Percentiles rank a stretch among this genome's conserved stretches.
These are phyloP conservation scores for Euptelea pleiosperma DNA, from an alignment of 164 flowering plant species.

Conservation along the genomic window DNA sequence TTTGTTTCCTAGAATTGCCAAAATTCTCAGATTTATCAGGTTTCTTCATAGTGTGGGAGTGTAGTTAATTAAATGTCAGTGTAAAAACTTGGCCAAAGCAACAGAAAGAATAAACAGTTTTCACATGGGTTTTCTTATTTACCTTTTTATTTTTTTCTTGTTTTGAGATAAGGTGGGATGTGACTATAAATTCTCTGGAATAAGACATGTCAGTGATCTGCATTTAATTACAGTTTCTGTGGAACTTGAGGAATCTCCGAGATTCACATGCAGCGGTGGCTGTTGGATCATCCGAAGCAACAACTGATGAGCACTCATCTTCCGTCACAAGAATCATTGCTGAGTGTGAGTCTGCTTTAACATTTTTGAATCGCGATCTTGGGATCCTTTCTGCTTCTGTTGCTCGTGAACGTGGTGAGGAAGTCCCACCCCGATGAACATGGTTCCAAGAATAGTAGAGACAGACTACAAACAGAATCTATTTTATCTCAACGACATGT, in stretches of 20 bases:
- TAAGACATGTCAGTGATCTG: background rate
- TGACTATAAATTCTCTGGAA: background rate
- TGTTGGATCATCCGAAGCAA: constrained; percentile 66
- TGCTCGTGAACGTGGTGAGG: constrained; percentile 73
- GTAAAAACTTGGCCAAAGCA: no score
- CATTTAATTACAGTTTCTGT: constrained; percentile 64
- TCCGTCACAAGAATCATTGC: constrained; percentile 87
- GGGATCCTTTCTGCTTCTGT: constrained; percentile 91
- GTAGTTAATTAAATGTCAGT: no score
- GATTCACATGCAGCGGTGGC: constrained; percentile 91
- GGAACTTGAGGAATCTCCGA: constrained; percentile 84
- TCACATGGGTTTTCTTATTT: no score
- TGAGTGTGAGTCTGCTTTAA: constrained; percentile 82
- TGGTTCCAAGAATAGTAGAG: no score
- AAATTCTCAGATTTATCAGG: background rate
- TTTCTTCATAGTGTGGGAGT: no score
- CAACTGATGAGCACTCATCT: constrained; percentile 60
- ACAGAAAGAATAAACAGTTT: no score
- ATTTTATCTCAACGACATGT: no score
- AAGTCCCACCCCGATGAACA: constrained; percentile 9
- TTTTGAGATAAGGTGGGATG: no score
- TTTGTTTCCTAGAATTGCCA: background rate
- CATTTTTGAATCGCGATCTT: constrained; percentile 82
- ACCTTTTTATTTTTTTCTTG: no score
- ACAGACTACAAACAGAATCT: no score